Conservation (phyloP, 2,329 filamentous ascomycete species). For the Knufia fluminis region DNA sequence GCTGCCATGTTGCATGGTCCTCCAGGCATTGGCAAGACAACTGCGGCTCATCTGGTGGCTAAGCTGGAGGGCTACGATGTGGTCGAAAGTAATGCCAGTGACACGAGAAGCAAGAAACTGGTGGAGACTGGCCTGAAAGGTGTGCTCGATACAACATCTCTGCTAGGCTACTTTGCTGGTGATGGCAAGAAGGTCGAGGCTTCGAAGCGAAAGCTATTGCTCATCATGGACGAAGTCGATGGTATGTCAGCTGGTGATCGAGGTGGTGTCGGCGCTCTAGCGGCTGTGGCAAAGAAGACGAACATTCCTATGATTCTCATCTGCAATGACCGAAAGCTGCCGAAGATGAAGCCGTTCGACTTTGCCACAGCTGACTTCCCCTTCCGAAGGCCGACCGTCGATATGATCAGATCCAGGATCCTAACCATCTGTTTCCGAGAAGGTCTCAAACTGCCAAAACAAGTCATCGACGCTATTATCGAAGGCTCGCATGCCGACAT, state of each 20-base stretch:
- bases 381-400: conserved; percentile 81
- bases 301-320: conserved; percentile 93
- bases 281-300: conserved; percentile 90
- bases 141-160: conserved; percentile 84
- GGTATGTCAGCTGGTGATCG: conserved; percentile 97
- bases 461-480: conserved; percentile 84
- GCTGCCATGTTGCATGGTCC: conserved; percentile 94
- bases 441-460: conserved; percentile 70
- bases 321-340: conserved; percentile 85
- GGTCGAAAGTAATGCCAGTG: conserved; percentile 90
- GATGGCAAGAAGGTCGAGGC: conserved; percentile 71
- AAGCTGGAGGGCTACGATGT: conserved; percentile 90
- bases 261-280: conserved; percentile 87
- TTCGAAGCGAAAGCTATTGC: conserved; percentile 81
- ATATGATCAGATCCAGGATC: conserved; percentile 83
- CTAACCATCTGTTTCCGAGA: conserved; percentile 94
- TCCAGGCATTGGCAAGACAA: conserved; percentile 95
- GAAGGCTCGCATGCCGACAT: conserved; percentile 95
- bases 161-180: conserved; percentile 81
- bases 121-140: conserved; percentile 83
- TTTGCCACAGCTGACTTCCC: conserved; percentile 72
- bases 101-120: conserved; percentile 89
- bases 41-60: conserved; percentile 86
- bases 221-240: conserved; percentile 99
- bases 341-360: conserved; percentile 98